These are phyloP conservation scores for Penicillium riverlandense DNA, from an alignment of 495 filamentous ascomycete species.

Conservation along the genomic window DNA sequence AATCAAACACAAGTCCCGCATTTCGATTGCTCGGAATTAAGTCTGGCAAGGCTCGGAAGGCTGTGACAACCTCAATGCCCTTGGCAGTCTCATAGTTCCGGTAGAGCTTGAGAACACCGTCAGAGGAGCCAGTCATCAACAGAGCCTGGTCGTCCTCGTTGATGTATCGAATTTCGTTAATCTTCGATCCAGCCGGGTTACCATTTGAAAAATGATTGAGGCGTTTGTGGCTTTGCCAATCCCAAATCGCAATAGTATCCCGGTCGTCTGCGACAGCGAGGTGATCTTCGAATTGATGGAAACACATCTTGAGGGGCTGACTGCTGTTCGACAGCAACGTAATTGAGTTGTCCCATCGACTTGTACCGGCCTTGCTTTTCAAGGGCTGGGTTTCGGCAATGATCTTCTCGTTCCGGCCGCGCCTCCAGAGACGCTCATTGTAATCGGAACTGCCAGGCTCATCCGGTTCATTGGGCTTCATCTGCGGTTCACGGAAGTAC, in stretches of 20 bases:
- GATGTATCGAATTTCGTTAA: conserved; percentile 92
- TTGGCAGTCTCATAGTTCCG: conserved; percentile 69
- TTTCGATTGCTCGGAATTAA: conserved; percentile 87
- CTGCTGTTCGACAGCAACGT: conserved; percentile 78
- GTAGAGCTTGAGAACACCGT: conserved; percentile 91
- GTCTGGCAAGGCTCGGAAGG: conserved; percentile 87
- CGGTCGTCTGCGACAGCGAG: conserved; percentile 89
- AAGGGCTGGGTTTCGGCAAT: conserved; percentile 86
- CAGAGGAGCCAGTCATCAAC: conserved; percentile 88
- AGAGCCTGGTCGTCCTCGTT: conserved; percentile 97
- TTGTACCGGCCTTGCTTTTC: conserved; percentile 76
- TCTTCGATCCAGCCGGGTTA: conserved; percentile 83
- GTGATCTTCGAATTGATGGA: conserved; percentile 97
- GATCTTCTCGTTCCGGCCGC: conserved; percentile 87
- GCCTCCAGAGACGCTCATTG: conserved; percentile 88
- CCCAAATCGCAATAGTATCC: conserved; percentile 87
- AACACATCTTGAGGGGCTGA: conserved; percentile 85
- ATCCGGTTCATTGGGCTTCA: conserved; percentile 92
- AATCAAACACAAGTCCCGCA: conserved; percentile 92
- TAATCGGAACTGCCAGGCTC: conserved; percentile 97
- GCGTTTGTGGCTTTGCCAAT: conserved; percentile 70
- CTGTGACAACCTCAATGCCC: conserved; percentile 76
- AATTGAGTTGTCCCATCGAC: conserved; percentile 71
- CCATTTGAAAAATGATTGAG: conserved; percentile 86
- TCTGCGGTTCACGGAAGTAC: conserved; percentile 98